A percentile compares a stretch with the other conserved stretches of the same genome.
Conservation (phyloP, 306 rosid genomes). For the Castanospermum australe region DNA sequence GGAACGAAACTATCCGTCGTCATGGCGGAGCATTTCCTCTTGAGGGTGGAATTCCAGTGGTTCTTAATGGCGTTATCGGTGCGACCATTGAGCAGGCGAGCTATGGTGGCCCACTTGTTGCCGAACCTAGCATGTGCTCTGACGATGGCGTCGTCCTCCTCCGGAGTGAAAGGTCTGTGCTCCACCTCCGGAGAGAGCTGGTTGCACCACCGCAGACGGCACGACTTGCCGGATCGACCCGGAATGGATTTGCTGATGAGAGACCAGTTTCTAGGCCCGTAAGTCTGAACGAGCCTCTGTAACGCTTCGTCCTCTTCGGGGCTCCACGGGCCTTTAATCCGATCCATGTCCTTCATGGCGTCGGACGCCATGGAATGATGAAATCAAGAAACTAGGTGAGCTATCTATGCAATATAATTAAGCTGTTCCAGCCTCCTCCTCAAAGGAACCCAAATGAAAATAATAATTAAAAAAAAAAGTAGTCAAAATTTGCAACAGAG, state of each 20-base stretch:
- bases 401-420: no score
- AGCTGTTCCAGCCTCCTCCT: no score
- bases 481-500: background rate
- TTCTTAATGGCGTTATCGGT: conserved; percentile 89
- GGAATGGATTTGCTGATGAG: conserved; percentile 79
- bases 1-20: conserved; percentile 28
- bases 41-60: conserved; percentile 91
- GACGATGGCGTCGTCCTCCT: conserved; percentile 64
- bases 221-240: conserved; percentile 82
- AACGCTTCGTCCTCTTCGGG: conserved; percentile 80
- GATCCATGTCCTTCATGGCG: conserved; percentile 45
- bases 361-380: conserved; percentile 30
- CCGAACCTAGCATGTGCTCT: conserved; percentile 68
- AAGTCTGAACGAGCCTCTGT: conserved; percentile 50
- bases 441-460: no score
- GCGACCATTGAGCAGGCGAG: conserved; percentile 77
- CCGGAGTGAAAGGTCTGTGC: conserved; percentile 67
- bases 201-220: conserved; percentile 89
- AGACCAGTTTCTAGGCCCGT: conserved; percentile 82
- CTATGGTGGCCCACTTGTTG: conserved; percentile 87
- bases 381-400: background rate
- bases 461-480: no score
- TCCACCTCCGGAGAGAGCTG: conserved; percentile 87
- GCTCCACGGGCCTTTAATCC: conserved; percentile 90
- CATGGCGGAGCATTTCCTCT: conserved; percentile 64